These are phyloP conservation scores for Nidularia pulvinata DNA, from an alignment of 768 basidiomycete genomes.

Conservation along the genomic window DNA sequence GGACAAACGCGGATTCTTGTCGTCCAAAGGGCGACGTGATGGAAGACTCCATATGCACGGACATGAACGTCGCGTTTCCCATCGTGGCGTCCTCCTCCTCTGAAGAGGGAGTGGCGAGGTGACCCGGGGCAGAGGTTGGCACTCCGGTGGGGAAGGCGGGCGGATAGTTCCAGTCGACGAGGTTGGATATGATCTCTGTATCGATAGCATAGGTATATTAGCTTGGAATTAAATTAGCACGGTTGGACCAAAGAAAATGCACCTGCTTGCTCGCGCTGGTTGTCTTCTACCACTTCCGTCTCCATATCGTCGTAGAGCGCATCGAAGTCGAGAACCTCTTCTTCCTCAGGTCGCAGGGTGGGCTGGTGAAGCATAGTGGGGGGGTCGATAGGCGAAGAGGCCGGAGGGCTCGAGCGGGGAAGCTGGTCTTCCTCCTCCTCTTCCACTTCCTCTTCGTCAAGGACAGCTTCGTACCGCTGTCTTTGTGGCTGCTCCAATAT, in stretches of 20 bases:
- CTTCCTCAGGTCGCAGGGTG: not conserved
- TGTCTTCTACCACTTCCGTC: slow-evolving; percentile 4
- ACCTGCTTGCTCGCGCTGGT: not conserved
- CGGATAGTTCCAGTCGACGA: slow-evolving; percentile 29
- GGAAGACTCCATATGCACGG: too few relatives aligned
- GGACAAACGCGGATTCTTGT: not conserved
- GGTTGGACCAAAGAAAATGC: not conserved
- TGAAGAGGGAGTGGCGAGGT: slow-evolving; percentile 6
- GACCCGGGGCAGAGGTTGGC: slow-evolving; percentile 11
- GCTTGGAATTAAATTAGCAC: not conserved
- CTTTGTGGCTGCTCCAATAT: too few relatives aligned
- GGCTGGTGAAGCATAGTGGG: too few relatives aligned
- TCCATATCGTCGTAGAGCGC: slow-evolving; percentile 11
- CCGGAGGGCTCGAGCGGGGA: not conserved
- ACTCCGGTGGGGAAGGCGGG: slow-evolving; percentile 24
- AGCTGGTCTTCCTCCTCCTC: not conserved
- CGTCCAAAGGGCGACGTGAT: too few relatives aligned
- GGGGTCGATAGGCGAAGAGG: not conserved
- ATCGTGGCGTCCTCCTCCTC: not conserved
- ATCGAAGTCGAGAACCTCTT: not conserved
- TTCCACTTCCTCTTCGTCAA: not conserved
- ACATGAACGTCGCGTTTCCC: too few relatives aligned
- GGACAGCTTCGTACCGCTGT: not conserved
- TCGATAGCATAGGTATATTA: not conserved
- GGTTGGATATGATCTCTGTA: slow-evolving; percentile 3